Percentiles rank a stretch among this genome's conserved stretches.
Conservation (phyloP, 2,329 filamentous ascomycete species). For the Colletotrichum tropicale region DNA sequence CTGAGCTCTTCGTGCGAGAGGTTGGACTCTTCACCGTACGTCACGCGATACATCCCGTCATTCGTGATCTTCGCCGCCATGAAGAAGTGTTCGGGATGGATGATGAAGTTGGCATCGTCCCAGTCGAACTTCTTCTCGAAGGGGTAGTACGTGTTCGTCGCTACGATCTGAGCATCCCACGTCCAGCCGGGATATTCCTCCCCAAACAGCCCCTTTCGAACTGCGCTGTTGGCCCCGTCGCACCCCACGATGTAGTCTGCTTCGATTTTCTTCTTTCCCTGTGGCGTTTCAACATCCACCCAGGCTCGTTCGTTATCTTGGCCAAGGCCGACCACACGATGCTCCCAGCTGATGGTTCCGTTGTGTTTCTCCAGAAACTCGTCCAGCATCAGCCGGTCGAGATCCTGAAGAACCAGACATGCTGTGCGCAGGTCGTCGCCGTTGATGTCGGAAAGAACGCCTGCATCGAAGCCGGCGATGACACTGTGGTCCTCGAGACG, state of each 20-base stretch:
- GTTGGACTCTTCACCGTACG: constrained; percentile 62
- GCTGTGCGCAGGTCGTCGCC: constrained; percentile 43
- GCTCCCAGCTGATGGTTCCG: constrained; percentile 47
- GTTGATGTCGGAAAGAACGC: constrained; percentile 37
- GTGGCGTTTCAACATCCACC: constrained; percentile 45
- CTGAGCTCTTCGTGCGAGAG: constrained; percentile 58
- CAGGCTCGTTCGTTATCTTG: constrained; percentile 51
- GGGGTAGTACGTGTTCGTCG: constrained; percentile 69
- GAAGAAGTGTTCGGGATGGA: constrained; percentile 64
- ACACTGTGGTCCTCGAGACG: constrained; percentile 34
- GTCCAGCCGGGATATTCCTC: constrained; percentile 64
- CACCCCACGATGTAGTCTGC: constrained; percentile 63
- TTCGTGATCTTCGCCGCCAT: constrained; percentile 65
- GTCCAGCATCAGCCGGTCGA: constrained; percentile 48
- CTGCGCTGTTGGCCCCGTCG: constrained; percentile 55
- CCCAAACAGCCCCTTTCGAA: constrained; percentile 56
- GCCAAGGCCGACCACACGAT: constrained; percentile 48
- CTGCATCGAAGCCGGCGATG: constrained; percentile 41
- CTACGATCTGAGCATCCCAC: constrained; percentile 64
- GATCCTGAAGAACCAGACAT: constrained; percentile 45
- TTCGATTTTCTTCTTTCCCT: constrained; percentile 37
- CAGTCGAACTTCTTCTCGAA: constrained; percentile 57
- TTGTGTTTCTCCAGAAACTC: constrained; percentile 36
- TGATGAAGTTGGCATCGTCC: constrained; percentile 63
- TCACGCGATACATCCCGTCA: constrained; percentile 67